phyloP scores from a whole-genome alignment of 805 yeast species.

The Wickerhamia fluorescens region DNA sequence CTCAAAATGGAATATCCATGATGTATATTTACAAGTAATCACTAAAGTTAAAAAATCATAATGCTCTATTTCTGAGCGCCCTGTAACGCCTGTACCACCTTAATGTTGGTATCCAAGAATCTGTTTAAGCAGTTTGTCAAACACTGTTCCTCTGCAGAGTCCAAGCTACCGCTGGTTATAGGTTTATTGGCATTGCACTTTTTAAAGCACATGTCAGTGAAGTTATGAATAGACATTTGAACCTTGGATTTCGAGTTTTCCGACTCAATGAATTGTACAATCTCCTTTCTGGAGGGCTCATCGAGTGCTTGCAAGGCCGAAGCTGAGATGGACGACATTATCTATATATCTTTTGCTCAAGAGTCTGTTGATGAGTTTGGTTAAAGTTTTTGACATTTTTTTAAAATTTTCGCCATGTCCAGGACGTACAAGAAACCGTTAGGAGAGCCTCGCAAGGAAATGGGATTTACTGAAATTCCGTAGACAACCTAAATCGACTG shows the following conservation, averaged over 20 bases:
- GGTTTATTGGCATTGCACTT: constrained; percentile 56
- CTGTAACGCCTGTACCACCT: constrained; percentile 58
- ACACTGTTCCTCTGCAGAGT: constrained; percentile 60
- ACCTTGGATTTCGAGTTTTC: constrained; percentile 85
- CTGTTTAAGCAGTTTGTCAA: constrained; percentile 76
- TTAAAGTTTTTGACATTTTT: too few relatives aligned
- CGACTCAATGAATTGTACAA: constrained; percentile 66
- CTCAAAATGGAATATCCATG: too few relatives aligned
- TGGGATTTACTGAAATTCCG: too few relatives aligned
- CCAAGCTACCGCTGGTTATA: constrained; percentile 43
- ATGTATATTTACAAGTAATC: constrained; percentile 3
- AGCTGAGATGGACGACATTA: constrained; percentile 31
- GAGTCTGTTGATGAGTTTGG: not conserved
- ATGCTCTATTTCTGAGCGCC: constrained; percentile 12
- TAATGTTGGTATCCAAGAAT: constrained; percentile 80
- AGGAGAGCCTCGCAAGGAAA: too few relatives aligned
- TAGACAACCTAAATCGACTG: too few relatives aligned
- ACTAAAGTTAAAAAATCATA: too few relatives aligned
- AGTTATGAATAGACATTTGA: constrained; percentile 77
- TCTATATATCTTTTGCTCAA: too few relatives aligned
- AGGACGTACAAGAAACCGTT: too few relatives aligned
- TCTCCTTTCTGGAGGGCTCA: constrained; percentile 65
- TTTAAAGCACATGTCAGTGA: constrained; percentile 87
- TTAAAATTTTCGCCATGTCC: too few relatives aligned
- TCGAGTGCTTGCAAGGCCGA: constrained; percentile 41